Percentiles rank a stretch among this genome's conserved stretches.
Evolutionary conservation across 2,329 filamentous ascomycete genomes (phyloP).

Genomic region (Elsinoe necatrix): DNA sequence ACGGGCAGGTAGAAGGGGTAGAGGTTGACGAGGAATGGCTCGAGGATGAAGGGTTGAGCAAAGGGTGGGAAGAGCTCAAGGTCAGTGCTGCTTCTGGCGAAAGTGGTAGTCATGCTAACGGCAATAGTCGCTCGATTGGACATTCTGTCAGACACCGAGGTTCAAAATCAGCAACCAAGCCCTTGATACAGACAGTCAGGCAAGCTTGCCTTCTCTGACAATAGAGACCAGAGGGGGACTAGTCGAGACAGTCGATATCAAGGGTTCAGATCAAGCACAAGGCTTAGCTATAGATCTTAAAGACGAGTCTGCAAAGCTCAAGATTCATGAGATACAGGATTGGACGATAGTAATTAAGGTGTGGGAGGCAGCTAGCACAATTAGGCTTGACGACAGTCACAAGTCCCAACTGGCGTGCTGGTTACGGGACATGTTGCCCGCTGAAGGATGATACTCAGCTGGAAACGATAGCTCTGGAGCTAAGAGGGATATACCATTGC

Average conservation of each 20-base stretch:
- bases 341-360: not conserved
- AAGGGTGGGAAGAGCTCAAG: slow-evolving; percentile 55
- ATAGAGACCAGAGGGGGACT: slow-evolving; percentile 2
- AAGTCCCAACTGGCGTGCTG: not conserved
- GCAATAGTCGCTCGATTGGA: slow-evolving; percentile 58
- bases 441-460: not conserved
- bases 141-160: slow-evolving; percentile 75
- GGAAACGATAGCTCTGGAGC: not conserved
- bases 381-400: not conserved
- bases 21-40: slow-evolving; percentile 47
- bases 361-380: not conserved
- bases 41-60: slow-evolving; percentile 46
- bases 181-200: not conserved
- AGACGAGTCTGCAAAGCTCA: not conserved
- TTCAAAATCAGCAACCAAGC: slow-evolving; percentile 51
- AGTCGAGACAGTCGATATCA: not conserved
- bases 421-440: not conserved
- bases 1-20: slow-evolving; percentile 36
- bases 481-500: not conserved
- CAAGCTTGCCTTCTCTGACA: not conserved
- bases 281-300: not conserved
- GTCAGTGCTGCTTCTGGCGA: slow-evolving; percentile 36
- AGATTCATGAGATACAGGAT: slow-evolving; percentile 4
- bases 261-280: slow-evolving; percentile 19
- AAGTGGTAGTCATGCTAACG: slow-evolving; percentile 23